Evolutionary conservation across 2,329 filamentous ascomycete genomes (phyloP).

Genomic region (Talaromyces sp.): DNA sequence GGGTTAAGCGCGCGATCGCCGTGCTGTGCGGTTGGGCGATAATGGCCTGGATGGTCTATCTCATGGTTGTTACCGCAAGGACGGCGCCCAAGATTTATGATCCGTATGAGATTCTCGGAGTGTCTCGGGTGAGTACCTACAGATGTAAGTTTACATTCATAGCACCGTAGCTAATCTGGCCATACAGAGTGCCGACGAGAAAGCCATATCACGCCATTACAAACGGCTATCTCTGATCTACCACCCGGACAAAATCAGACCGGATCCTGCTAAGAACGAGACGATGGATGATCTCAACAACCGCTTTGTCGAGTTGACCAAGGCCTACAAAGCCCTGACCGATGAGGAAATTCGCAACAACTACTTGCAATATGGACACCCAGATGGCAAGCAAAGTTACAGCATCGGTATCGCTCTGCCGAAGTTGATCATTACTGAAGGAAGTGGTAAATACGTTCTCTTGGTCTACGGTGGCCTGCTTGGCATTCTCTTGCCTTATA

Average conservation of each 20-base stretch:
- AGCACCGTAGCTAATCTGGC: conserved; percentile 2
- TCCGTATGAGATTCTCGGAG: conserved; percentile 87
- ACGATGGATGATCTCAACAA: conserved; percentile 80
- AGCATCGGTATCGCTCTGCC: conserved; percentile 96
- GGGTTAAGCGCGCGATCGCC: conserved; percentile 74
- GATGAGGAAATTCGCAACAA: conserved; percentile 97
- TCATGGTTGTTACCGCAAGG: conserved; percentile 74
- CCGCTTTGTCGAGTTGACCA: conserved; percentile 88
- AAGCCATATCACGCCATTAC: conserved; percentile 88
- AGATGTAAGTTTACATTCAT: too few species aligned
- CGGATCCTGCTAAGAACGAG: conserved; percentile 81
- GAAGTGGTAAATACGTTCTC: conserved; percentile 92
- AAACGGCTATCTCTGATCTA: conserved; percentile 76
- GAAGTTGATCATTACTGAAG: conserved; percentile 85
- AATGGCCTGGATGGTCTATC: conserved; percentile 87
- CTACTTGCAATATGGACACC: conserved; percentile 91
- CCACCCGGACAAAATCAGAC: conserved; percentile 88
- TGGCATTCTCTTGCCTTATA: conserved; percentile 83
- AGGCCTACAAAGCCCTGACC: conserved; percentile 95
- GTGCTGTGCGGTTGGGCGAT: conserved; percentile 72
- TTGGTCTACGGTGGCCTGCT: conserved; percentile 83
- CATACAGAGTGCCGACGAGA: conserved; percentile 73
- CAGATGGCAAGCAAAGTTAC: conserved; percentile 96
- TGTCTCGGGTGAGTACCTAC: conserved; percentile 62
- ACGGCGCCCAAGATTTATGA: conserved; percentile 80